These are phyloP conservation scores for Drechslerella coelobrocha DNA, from an alignment of 2,329 filamentous ascomycete species.

Conservation along the genomic window DNA sequence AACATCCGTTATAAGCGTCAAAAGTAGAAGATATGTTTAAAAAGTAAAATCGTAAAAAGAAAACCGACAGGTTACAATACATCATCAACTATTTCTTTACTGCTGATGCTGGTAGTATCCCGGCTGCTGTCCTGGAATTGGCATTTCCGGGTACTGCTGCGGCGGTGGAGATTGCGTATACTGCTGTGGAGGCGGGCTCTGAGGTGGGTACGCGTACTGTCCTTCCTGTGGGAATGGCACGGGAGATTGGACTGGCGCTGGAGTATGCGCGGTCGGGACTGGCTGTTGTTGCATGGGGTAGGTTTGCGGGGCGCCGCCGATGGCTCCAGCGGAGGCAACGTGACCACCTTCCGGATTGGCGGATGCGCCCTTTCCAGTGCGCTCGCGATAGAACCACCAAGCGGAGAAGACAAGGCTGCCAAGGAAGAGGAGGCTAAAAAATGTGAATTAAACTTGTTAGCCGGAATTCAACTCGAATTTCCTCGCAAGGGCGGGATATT, in stretches of 20 bases:
- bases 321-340: slow-evolving; percentile 44
- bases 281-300: slow-evolving; percentile 49
- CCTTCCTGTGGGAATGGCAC: slow-evolving; percentile 20
- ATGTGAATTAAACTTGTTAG: too few species aligned
- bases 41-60: not conserved
- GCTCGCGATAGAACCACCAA: slow-evolving; percentile 45
- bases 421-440: slow-evolving; percentile 53
- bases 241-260: slow-evolving; percentile 15
- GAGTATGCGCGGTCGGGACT: slow-evolving; percentile 3
- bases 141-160: slow-evolving; percentile 25
- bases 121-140: slow-evolving; percentile 3
- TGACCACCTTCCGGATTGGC: slow-evolving; percentile 44
- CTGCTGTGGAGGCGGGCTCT: slow-evolving; percentile 19
- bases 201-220: slow-evolving; percentile 35
- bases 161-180: slow-evolving; percentile 10
- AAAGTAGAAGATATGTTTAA: not conserved
- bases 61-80: not conserved
- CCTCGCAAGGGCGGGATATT: not conserved
- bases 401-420: slow-evolving; percentile 51
- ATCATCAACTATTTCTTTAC: not conserved
- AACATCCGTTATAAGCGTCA: not conserved
- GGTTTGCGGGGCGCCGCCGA: slow-evolving; percentile 35
- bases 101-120: slow-evolving; percentile 24
- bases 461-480: too few species aligned
- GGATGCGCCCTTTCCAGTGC: slow-evolving; percentile 19